These are phyloP conservation scores for Clonostachys sp. DNA, from an alignment of 2,329 filamentous ascomycete genomes.

Conservation along the genomic window DNA sequence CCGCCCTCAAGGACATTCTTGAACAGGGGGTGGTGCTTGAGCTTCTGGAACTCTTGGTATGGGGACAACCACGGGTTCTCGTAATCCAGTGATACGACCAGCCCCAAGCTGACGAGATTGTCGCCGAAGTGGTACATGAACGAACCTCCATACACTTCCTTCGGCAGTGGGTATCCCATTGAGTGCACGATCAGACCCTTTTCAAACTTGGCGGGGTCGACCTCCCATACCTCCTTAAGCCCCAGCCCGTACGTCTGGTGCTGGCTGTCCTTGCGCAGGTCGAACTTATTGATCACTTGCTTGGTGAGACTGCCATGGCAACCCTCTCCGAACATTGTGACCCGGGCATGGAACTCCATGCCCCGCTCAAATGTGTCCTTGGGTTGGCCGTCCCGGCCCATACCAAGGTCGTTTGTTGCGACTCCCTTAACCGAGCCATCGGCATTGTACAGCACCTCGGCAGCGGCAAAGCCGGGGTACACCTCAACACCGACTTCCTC, in stretches of 20 bases:
- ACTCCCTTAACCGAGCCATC: conserved; percentile 92
- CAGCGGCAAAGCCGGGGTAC: conserved; percentile 92
- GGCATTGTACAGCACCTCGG: conserved; percentile 80
- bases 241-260: conserved; percentile 94
- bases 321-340: conserved; percentile 90
- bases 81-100: conserved; percentile 94
- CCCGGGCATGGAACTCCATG: conserved; percentile 95
- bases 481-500: conserved; percentile 95
- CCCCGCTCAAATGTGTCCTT: conserved; percentile 92
- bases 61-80: conserved; percentile 94
- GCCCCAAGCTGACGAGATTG: conserved; percentile 86
- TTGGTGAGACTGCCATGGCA: conserved; percentile 95
- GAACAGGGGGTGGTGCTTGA: conserved; percentile 97
- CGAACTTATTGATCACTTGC: conserved; percentile 91
- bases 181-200: conserved; percentile 83
- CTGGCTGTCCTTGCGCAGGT: conserved; percentile 82
- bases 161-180: conserved; percentile 85
- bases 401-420: conserved; percentile 90
- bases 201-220: conserved; percentile 87
- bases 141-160: conserved; percentile 91
- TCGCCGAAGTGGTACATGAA: conserved; percentile 99
- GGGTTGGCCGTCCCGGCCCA: conserved; percentile 74
- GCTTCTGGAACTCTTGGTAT: conserved; percentile 95
- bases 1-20: conserved; percentile 83
- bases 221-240: conserved; percentile 96